These are phyloP conservation scores for Scopulariopsis brevicaulis DNA, from an alignment of 2,329 filamentous ascomycete genomes.

Conservation along the genomic window DNA sequence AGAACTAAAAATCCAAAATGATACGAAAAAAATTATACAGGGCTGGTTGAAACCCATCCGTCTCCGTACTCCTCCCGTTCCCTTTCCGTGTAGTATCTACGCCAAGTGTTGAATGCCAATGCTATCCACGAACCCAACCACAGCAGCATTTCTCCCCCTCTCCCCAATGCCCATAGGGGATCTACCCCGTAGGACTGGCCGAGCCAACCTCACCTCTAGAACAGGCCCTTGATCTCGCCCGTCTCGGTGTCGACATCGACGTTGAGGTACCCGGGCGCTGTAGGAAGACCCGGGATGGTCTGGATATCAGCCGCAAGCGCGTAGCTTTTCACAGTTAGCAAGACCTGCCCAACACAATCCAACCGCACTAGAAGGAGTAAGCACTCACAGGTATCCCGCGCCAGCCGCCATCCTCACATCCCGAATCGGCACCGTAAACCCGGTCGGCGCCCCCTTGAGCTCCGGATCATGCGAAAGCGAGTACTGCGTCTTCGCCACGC, in stretches of 20 bases:
- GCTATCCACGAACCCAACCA: neutral
- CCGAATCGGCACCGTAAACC: conserved; percentile 88
- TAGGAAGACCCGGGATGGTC: conserved; percentile 92
- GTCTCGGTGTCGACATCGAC: conserved; percentile 76
- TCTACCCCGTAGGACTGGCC: neutral
- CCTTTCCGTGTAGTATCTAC: neutral
- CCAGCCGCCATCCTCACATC: conserved; percentile 92
- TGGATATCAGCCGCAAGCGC: conserved; percentile 95
- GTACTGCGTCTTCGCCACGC: conserved; percentile 97
- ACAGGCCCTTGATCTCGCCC: conserved; percentile 80
- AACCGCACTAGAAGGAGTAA: neutral
- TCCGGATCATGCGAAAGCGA: conserved; percentile 86
- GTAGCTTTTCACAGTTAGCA: conserved; percentile 41
- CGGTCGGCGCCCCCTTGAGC: conserved; percentile 87
- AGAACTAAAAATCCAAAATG: neutral
- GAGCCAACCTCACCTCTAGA: conserved; percentile 38
- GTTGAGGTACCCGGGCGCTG: conserved; percentile 89
- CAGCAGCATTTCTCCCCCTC: neutral
- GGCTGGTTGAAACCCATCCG: neutral
- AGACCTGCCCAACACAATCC: neutral
- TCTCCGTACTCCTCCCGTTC: neutral
- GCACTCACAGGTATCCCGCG: conserved; percentile 73
- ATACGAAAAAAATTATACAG: neutral
- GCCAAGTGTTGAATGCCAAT: neutral
- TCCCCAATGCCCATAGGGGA: neutral